Evolutionary conservation across 1,284 basidiomycete species (phyloP).

Genomic region (Rhodotorula sp.): DNA sequence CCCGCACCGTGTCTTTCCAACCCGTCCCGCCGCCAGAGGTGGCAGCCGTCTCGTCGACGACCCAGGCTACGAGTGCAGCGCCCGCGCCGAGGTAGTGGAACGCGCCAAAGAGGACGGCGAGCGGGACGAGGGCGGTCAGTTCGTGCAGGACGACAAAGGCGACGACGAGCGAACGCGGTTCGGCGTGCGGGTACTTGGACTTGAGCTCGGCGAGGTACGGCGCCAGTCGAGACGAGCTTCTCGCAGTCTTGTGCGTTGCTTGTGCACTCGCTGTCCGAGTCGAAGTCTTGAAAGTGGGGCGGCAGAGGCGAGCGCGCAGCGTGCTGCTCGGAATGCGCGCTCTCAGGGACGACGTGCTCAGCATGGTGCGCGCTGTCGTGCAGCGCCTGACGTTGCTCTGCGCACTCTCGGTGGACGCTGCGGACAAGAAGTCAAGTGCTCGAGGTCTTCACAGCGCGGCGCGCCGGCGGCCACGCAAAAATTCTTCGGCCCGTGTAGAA

Average conservation of each 20-base stretch:
- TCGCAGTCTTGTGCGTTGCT: background rate
- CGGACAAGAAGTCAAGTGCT: too few relatives aligned
- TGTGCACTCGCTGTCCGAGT: background rate
- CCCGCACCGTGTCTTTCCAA: background rate
- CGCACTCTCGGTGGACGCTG: too few relatives aligned
- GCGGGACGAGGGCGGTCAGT: conserved; percentile 74
- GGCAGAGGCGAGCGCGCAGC: background rate
- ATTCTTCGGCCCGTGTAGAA: too few relatives aligned
- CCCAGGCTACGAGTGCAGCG: conserved; percentile 59
- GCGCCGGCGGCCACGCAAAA: too few relatives aligned
- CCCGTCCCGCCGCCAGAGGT: background rate
- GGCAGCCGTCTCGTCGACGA: conserved; percentile 34
- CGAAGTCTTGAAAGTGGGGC: background rate
- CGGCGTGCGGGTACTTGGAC: conserved; percentile 50
- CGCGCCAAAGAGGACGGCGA: conserved; percentile 70
- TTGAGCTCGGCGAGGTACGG: conserved; percentile 28
- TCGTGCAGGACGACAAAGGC: conserved; percentile 86
- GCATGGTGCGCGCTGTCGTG: background rate
- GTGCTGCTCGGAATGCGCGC: background rate
- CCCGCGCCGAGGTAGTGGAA: conserved; percentile 71
- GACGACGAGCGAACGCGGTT: conserved; percentile 70
- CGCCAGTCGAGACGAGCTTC: background rate
- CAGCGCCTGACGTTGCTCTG: too few relatives aligned
- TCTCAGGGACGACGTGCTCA: background rate
- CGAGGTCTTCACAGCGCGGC: too few relatives aligned